phyloP scores from a whole-genome alignment of 2,329 filamentous ascomycete genomes.

The Thielaviopsis euricoi region DNA sequence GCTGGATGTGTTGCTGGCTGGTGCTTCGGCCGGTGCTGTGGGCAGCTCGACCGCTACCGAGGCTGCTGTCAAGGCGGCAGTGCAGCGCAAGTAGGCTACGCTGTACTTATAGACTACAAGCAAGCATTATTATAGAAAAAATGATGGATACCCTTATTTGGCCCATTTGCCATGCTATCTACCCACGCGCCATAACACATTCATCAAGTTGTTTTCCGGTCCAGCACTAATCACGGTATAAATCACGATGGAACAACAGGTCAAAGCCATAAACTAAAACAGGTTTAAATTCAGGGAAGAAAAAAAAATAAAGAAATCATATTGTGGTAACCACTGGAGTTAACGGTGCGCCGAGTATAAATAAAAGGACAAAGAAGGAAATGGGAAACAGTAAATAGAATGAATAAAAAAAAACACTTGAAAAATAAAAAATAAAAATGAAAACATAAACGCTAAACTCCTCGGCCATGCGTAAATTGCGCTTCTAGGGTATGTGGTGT shows the following conservation, averaged over 20 bases:
- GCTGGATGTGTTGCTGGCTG: constrained; percentile 29
- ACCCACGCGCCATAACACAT: neutral
- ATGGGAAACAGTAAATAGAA: neutral
- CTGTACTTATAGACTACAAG: neutral
- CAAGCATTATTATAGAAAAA: neutral
- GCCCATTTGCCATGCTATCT: neutral
- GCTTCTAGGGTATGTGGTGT: constrained; percentile 1
- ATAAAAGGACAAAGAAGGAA: neutral
- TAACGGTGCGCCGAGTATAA: neutral
- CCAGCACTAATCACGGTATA: too few species aligned
- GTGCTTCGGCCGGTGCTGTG: constrained; percentile 14
- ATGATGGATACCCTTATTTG: neutral
- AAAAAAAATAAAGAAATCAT: neutral
- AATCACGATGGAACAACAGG: too few species aligned
- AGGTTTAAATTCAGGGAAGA: too few species aligned
- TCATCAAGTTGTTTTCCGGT: neutral
- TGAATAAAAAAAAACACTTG: neutral
- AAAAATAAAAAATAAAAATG: neutral
- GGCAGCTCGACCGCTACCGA: constrained; percentile 16
- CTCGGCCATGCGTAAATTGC: constrained; percentile 3
- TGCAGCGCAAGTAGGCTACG: neutral
- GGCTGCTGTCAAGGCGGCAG: constrained; percentile 3
- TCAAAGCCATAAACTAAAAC: too few species aligned
- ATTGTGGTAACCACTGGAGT: neutral
- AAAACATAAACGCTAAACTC: constrained; percentile 4